Base-by-base conservation (phyloP, 2,329 filamentous ascomycete genomes). In the Fonsecaea pedrosoi region DNA sequence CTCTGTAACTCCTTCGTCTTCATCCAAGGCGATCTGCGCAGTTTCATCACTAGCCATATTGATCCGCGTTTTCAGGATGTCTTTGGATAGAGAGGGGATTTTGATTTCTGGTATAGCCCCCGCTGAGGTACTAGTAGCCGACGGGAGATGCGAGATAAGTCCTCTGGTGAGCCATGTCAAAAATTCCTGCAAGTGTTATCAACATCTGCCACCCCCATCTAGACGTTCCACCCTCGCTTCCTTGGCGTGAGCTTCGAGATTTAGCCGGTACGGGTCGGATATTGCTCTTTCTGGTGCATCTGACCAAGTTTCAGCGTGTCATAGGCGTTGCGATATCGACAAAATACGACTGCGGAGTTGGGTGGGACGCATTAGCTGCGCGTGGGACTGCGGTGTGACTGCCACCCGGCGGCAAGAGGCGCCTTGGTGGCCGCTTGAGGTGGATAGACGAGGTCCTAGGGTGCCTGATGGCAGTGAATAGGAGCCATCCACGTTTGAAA, bases 341-440 rank as follows among this genome's bases (percentile, higher is more conserved):
- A n/a, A 25, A 25, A 50, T 50, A 50, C 45, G 18, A 50, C 45
- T 50, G 45, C 21, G 45, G 45, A 50, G 45, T 50, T 21, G 18
- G 8, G 25, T 21, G 18, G 45, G 18, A 42, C 10, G 9, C 21
- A 50, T 50, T 50, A 50, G 45, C 18, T 18, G 45, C 45, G 45
- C 45, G 45, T 10, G 45, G n/a, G 45, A 50, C 10, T 50, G 18
- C 8, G 18, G 10, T 3, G 8, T 25, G 18, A 25, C 21, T n/a
- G 8, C 13, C 21, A 25, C 45, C 45, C 45, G 45, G 18, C 7
- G 18, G 45, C 18, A 21, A 10, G 18, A 21, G 4, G 15, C 42
- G n/a, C n/a, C n/a, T 48, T 48, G n/a, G 42, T 18, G 10, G n/a
- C 2, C n/a, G n/a, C n/a, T 10, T 3, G 42, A 48, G 2, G n/a